Conservation (phyloP, 805 yeast species). For the Saturnispora zaruensis region DNA sequence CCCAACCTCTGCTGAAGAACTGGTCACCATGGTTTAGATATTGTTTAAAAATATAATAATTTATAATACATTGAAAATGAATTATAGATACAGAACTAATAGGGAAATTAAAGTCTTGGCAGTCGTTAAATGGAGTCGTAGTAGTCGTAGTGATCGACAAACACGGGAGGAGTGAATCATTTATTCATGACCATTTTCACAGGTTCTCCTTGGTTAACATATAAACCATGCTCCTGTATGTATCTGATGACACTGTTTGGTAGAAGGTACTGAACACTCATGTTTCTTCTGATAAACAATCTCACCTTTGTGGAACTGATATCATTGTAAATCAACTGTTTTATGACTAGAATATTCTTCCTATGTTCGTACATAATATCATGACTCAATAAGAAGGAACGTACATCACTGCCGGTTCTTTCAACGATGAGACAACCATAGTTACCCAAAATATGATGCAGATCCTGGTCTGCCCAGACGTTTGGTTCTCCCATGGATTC, state of each 20-base stretch:
- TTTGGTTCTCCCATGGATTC: conserved; percentile 99
- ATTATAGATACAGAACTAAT: not conserved
- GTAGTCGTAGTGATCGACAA: not conserved
- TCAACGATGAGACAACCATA: conserved; percentile 96
- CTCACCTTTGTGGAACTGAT: conserved; percentile 93
- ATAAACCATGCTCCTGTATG: conserved; percentile 84
- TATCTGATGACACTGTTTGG: conserved; percentile 94
- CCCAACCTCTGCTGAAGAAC: conserved; percentile 97
- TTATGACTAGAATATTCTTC: conserved; percentile 85
- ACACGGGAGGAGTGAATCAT: not conserved
- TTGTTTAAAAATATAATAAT: not conserved
- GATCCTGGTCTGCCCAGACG: conserved; percentile 95
- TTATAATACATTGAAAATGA: conserved; percentile 12
- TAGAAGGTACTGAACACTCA: conserved; percentile 90
- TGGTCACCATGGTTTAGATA: conserved; percentile 61
- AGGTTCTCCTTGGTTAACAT: conserved; percentile 82
- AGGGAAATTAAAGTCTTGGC: not conserved
- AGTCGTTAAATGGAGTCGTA: not conserved
- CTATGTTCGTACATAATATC: conserved; percentile 97
- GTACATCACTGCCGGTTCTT: conserved; percentile 92
- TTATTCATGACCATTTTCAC: conserved; percentile 71
- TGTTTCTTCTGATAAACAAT: conserved; percentile 83
- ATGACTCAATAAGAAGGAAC: conserved; percentile 84
- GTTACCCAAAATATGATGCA: conserved; percentile 89
- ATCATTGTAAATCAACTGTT: conserved; percentile 93